Evolutionary conservation across 345 rosid species (phyloP).

Genomic region (Ceriops tagal): DNA sequence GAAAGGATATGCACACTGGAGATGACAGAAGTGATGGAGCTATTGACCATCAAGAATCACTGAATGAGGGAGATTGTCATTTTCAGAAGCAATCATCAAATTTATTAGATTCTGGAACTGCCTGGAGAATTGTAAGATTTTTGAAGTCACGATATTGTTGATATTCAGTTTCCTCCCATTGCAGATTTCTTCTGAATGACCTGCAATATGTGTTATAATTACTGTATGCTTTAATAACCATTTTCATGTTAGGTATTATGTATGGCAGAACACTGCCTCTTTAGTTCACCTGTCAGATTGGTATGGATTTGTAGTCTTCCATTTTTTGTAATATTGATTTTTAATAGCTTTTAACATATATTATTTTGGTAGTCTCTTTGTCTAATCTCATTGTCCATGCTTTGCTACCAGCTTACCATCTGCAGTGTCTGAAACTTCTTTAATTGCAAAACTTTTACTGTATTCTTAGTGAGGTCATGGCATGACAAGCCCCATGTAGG

Average conservation of each 20-base stretch:
- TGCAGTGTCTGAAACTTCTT: background rate
- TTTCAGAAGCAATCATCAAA: slow-evolving; percentile 23
- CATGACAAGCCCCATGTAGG: background rate
- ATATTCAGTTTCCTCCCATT: background rate
- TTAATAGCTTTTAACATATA: background rate
- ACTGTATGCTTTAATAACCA: background rate
- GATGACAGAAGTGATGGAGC: slow-evolving; percentile 19
- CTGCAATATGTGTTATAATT: background rate
- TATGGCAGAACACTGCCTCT: background rate
- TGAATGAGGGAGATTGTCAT: slow-evolving; percentile 24
- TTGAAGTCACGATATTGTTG: background rate
- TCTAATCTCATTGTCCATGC: background rate
- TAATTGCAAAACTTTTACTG: background rate
- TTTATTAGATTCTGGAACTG: slow-evolving; percentile 23
- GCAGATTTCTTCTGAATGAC: background rate
- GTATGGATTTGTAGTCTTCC: background rate
- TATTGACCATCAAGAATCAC: slow-evolving; percentile 13
- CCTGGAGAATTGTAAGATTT: slow-evolving; percentile 29
- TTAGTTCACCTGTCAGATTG: background rate
- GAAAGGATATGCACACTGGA: slow-evolving; percentile 13
- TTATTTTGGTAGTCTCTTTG: background rate
- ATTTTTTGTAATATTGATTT: background rate
- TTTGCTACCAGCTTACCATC: background rate
- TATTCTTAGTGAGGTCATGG: background rate
- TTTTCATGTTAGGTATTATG: background rate